These are phyloP conservation scores for Aspergillus ellipticus DNA, from an alignment of 495 filamentous ascomycete genomes.

Conservation along the genomic window DNA sequence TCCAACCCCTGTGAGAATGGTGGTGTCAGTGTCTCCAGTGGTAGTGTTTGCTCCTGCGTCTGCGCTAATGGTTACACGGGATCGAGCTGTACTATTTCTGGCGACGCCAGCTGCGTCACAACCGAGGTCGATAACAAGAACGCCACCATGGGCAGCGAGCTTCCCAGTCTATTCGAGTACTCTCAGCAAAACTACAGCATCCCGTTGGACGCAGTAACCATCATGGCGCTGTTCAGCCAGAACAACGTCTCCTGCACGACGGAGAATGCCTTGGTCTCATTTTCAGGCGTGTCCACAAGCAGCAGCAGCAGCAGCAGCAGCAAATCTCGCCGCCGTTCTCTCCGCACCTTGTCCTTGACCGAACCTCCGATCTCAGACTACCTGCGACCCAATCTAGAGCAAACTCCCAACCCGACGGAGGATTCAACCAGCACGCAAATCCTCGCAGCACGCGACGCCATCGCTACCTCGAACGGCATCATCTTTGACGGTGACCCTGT, in stretches of 20 bases:
- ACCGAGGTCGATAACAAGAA: conserved; percentile 56
- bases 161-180: conserved; percentile 66
- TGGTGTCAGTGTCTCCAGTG: conserved; percentile 65
- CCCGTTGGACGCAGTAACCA: conserved; percentile 56
- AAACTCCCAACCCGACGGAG: conserved; percentile 3
- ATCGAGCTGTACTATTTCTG: conserved; percentile 58
- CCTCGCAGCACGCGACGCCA: conserved; percentile 27
- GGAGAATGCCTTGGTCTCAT: conserved; percentile 83
- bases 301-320: conserved; percentile 12
- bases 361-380: conserved; percentile 10
- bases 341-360: conserved; percentile 1
- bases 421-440: conserved; percentile 17
- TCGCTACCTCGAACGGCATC: conserved; percentile 43
- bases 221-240: conserved; percentile 74
- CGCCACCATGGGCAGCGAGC: conserved; percentile 74
- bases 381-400: neutral
- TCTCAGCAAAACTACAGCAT: conserved; percentile 71
- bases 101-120: conserved; percentile 68
- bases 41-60: conserved; percentile 72
- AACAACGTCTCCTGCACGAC: conserved; percentile 70
- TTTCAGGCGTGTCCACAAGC: conserved; percentile 49
- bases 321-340: conserved; percentile 30
- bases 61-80: conserved; percentile 86
- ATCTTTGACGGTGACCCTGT: conserved; percentile 29
- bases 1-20: conserved; percentile 69